These are phyloP conservation scores for Cornus florida DNA, from an alignment of 148 eudicot genomes.

Conservation along the genomic window DNA sequence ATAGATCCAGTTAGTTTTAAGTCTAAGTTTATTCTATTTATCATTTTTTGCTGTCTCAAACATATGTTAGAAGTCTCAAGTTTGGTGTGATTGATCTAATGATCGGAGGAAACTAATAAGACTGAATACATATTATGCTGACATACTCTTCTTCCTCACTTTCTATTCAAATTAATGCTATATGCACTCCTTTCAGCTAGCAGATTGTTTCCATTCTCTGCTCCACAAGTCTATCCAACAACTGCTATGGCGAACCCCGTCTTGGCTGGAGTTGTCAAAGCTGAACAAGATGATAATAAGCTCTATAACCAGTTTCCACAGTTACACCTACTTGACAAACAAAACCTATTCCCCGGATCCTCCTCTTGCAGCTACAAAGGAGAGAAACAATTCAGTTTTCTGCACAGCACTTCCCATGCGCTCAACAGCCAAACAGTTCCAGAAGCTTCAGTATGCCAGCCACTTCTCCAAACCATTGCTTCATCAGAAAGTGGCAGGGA, in stretches of 20 bases:
- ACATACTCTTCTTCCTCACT: neutral
- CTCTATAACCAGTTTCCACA: constrained; percentile 10
- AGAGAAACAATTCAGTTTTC: constrained; percentile 13
- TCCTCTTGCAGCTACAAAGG: constrained; percentile 16
- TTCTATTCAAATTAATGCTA: neutral
- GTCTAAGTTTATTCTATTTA: neutral
- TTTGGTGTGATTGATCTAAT: neutral
- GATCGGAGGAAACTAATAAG: neutral
- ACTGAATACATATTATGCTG: neutral
- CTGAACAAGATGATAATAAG: constrained; percentile 12
- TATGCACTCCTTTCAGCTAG: constrained; percentile 11
- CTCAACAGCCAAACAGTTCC: constrained; percentile 18
- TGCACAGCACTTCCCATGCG: neutral
- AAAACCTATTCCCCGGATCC: constrained; percentile 16
- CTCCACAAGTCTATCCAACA: constrained; percentile 17
- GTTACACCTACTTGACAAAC: constrained; percentile 7
- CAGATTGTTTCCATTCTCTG: constrained; percentile 18
- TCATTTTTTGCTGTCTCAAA: neutral
- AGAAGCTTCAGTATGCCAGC: constrained; percentile 17
- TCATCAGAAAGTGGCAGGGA: constrained; percentile 8
- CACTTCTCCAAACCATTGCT: constrained; percentile 10
- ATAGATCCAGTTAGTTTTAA: neutral
- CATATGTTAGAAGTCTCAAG: neutral
- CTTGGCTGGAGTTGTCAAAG: constrained; percentile 22
- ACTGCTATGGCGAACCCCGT: constrained; percentile 17